Percentiles rank a stretch among this genome's conserved stretches.
Evolutionary conservation across 2,329 filamentous ascomycete genomes (phyloP).

Genomic region (Colletotrichum limetticola): DNA sequence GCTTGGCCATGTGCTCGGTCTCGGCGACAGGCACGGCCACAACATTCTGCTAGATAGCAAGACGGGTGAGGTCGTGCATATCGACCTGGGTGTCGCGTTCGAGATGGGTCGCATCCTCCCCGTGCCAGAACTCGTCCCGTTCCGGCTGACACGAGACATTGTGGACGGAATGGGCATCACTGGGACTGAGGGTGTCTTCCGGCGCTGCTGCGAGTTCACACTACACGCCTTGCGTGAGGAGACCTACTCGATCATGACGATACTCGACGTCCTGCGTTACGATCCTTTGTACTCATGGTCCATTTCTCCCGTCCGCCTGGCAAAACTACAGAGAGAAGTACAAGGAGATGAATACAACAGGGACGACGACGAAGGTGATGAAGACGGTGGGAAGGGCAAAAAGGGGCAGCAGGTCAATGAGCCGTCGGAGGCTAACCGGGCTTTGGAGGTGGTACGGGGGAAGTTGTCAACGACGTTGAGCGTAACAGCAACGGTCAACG

Average conservation of each 20-base stretch:
- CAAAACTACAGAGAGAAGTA: constrained; percentile 73
- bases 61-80: constrained; percentile 94
- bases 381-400: constrained; percentile 53
- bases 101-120: constrained; percentile 96
- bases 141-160: constrained; percentile 92
- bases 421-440: constrained; percentile 84
- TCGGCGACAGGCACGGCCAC: constrained; percentile 95
- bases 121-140: constrained; percentile 94
- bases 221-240: constrained; percentile 95
- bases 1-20: constrained; percentile 89
- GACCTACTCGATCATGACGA: constrained; percentile 97
- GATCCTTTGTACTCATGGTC: constrained; percentile 98
- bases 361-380: constrained; percentile 46
- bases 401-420: constrained; percentile 58
- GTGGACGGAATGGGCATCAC: constrained; percentile 98
- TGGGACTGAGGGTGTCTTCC: constrained; percentile 94
- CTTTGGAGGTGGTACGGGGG: constrained; percentile 92
- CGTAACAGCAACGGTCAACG: constrained; percentile 94
- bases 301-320: constrained; percentile 76
- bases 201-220: constrained; percentile 98
- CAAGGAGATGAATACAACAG: constrained; percentile 63
- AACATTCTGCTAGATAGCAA: constrained; percentile 94
- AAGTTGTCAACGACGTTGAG: constrained; percentile 95
- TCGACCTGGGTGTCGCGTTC: constrained; percentile 96
- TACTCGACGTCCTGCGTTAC: constrained; percentile 96